Evolutionary conservation across 164 flowering plant species (phyloP).

Genomic region (Tetracentron sinense): DNA sequence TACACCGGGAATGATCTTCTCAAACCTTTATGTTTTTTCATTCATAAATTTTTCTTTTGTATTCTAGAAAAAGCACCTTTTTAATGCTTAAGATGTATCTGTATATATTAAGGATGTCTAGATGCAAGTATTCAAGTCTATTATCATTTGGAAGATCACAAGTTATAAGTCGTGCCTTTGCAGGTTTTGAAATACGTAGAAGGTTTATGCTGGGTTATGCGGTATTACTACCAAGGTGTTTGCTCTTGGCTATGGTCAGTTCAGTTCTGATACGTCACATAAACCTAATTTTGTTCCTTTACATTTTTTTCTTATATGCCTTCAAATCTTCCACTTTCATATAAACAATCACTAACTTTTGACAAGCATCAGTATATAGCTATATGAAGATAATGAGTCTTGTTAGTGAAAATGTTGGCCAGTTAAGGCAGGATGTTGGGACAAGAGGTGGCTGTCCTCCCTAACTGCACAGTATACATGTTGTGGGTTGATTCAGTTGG

Average conservation of each 20-base stretch:
- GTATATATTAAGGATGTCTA: too few species aligned
- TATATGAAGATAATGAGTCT: too few species aligned
- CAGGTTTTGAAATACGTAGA: constrained; percentile 95
- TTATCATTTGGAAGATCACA: not conserved
- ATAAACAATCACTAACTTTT: not conserved
- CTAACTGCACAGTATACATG: not conserved
- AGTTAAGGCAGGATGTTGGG: not conserved
- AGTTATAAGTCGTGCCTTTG: constrained; percentile 8
- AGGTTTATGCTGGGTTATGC: constrained; percentile 98
- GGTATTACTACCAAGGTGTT: constrained; percentile 93
- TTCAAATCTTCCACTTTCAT: not conserved
- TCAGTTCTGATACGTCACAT: not conserved
- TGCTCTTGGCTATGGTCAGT: constrained; percentile 98
- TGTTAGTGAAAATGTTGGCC: not conserved
- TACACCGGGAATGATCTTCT: not conserved
- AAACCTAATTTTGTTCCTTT: not conserved
- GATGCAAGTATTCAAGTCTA: too few species aligned
- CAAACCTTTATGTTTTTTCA: not conserved
- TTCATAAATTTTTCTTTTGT: not conserved
- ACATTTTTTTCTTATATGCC: not conserved
- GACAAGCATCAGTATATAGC: not conserved
- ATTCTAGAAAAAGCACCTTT: too few species aligned
- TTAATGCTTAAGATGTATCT: too few species aligned
- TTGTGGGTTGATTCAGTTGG: too few species aligned
- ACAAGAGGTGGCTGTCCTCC: constrained; percentile 3